Percentiles rank a stretch among this genome's conserved stretches.
Conservation (phyloP, 2,329 filamentous ascomycete genomes). For the Fusarium pseudograminearum region DNA sequence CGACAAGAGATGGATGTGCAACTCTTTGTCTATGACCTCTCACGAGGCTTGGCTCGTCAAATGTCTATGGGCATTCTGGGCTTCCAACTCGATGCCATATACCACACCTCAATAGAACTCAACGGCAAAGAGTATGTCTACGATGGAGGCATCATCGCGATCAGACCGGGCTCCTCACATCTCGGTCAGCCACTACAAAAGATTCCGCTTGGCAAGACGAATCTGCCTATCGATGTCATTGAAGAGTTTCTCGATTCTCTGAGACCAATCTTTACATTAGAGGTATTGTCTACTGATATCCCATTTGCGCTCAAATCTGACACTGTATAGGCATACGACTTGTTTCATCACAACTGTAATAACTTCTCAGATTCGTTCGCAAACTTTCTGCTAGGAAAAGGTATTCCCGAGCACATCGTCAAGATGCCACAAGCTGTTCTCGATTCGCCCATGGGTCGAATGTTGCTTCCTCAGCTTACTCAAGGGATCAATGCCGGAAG, state of each 20-base stretch:
- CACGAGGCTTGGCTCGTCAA: constrained; percentile 67
- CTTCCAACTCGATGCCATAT: constrained; percentile 86
- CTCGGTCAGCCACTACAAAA: constrained; percentile 85
- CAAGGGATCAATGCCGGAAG: constrained; percentile 64
- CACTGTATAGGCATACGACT: constrained; percentile 77
- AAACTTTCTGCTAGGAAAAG: constrained; percentile 88
- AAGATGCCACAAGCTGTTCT: constrained; percentile 88
- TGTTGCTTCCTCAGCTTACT: constrained; percentile 79
- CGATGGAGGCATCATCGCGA: constrained; percentile 86
- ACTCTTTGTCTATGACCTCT: constrained; percentile 83
- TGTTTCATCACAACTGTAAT: constrained; percentile 95
- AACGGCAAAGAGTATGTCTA: constrained; percentile 90
- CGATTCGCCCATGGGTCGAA: constrained; percentile 86
- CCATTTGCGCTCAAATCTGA: not conserved
- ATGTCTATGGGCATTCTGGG: constrained; percentile 66
- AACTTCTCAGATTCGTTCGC: constrained; percentile 95
- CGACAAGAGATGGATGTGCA: constrained; percentile 74
- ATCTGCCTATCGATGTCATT: constrained; percentile 83
- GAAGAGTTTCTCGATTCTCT: constrained; percentile 89
- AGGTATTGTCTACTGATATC: constrained; percentile 60
- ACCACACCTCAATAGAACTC: constrained; percentile 92
- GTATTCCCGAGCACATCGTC: constrained; percentile 88
- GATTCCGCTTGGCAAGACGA: constrained; percentile 79
- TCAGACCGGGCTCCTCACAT: constrained; percentile 84
- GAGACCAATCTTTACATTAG: constrained; percentile 82